Base-by-base conservation (phyloP, 2,329 filamentous ascomycete species). In the Fusarium humuli region DNA sequence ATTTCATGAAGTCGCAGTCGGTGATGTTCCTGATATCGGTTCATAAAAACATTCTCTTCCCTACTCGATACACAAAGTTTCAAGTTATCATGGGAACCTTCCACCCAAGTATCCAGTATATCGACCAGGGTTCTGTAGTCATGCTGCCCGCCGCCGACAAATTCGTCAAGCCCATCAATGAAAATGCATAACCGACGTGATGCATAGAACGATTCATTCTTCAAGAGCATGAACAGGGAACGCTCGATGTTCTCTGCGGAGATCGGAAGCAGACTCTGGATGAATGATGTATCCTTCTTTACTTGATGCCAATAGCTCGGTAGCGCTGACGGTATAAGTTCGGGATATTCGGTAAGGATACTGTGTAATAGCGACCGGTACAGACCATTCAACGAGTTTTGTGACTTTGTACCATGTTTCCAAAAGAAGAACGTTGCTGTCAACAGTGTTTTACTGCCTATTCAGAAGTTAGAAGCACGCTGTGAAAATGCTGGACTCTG, bases 51-150 rank as follows among this genome's bases (percentile, higher is more conserved):
- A 8, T 25, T 12, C 0, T 60, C 32, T 1, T 60, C 50, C 30
- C 50, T 5, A 7, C 57, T 60, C 0, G 32, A 41, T 1, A 60
- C 41, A 1, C 41, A 32, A 1, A 57, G 23, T 1, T 47, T 47
- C 3, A 57, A 0, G 0, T 32, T 47, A 0, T 18, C 6, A 0
- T 32, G 3, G 0, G 25, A 13, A 2, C 4, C 5, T 3, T 7
- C 5, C 0, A 22, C 30, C 57, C 41, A 57, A 7, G 25, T 2
- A 2, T 32, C 23, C 13, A 57, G 7, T 14, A 14, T 8, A 2
- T 7, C 5, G 2, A 57, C 16, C 0, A 32, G 27, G 1, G 40
- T 32, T 8, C 8, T 5, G 1, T 47, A 41, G 3, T 47, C 41
- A 9, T 60, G 18, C 0, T 14, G 1, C 0, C 25, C 57, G 2